Percentiles rank a stretch among this genome's conserved stretches.
These are phyloP conservation scores for Solanum ossicruentum DNA, from an alignment of 257 asterid genomes.

Conservation along the genomic window DNA sequence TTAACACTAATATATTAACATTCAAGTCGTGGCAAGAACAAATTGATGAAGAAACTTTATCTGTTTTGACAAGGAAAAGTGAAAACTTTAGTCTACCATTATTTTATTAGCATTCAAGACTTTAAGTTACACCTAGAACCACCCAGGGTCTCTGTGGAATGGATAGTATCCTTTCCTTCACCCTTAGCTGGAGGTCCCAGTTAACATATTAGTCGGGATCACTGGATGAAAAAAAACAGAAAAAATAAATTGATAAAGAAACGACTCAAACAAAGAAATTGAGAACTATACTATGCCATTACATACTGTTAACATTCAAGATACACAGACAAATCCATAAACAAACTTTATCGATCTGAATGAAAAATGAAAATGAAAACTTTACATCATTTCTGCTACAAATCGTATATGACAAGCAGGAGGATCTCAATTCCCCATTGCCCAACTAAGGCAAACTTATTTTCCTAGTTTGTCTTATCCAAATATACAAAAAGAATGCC, in stretches of 20 bases:
- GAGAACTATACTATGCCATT: background rate
- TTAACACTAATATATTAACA: background rate
- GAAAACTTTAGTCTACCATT: background rate
- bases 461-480: background rate
- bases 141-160: background rate
- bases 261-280: constrained; percentile 1
- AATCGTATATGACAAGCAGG: background rate
- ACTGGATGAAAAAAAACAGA: background rate
- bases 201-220: background rate
- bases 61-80: constrained; percentile 1
- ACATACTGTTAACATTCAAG: background rate
- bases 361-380: background rate
- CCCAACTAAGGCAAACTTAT: background rate
- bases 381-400: background rate
- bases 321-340: background rate
- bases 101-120: background rate
- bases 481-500: background rate
- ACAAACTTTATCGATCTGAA: background rate
- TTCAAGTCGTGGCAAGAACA: background rate
- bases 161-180: background rate
- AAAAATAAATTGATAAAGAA: constrained; percentile 9
- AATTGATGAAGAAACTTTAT: background rate
- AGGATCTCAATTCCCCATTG: background rate
- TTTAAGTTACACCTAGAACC: background rate
- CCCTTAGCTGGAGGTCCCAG: background rate